These are phyloP conservation scores for button mushroom (Agaricus bisporus) DNA, from an alignment of 768 basidiomycete genomes.

Conservation along the genomic window DNA sequence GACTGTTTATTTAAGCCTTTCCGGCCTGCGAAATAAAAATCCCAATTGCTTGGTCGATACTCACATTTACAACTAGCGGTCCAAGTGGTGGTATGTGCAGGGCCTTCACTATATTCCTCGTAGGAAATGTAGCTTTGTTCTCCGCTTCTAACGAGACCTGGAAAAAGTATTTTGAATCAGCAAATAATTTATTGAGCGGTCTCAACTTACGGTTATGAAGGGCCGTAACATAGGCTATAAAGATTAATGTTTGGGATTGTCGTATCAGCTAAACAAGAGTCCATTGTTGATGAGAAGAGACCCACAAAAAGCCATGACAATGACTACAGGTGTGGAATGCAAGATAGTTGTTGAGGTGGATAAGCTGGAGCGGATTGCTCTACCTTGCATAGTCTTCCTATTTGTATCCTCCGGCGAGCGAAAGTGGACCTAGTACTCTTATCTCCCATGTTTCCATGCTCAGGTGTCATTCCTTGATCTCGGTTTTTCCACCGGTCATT, in stretches of 20 bases:
- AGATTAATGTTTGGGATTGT: slow-evolving; percentile 1
- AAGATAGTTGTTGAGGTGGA: too few relatives aligned
- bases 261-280: not conserved
- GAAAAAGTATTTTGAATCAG: not conserved
- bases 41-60: slow-evolving; percentile 11
- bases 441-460: not conserved
- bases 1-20: slow-evolving; percentile 26
- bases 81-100: slow-evolving; percentile 39
- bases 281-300: too few relatives aligned
- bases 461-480: not conserved
- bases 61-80: slow-evolving; percentile 52
- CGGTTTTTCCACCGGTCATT: not conserved
- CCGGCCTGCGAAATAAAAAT: not conserved
- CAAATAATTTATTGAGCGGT: not conserved
- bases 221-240: slow-evolving; percentile 22
- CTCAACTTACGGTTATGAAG: slow-evolving; percentile 41
- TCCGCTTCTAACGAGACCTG: not conserved
- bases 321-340: too few relatives aligned
- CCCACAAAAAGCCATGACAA: too few relatives aligned
- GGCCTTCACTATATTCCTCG: slow-evolving; percentile 34
- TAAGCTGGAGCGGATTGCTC: too few relatives aligned
- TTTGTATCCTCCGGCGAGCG: not conserved
- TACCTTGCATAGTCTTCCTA: not conserved
- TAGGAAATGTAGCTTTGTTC: slow-evolving; percentile 27
- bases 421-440: not conserved